These are phyloP conservation scores for Leucocoprinus leucothites DNA, from an alignment of 768 basidiomycete genomes.

Conservation along the genomic window DNA sequence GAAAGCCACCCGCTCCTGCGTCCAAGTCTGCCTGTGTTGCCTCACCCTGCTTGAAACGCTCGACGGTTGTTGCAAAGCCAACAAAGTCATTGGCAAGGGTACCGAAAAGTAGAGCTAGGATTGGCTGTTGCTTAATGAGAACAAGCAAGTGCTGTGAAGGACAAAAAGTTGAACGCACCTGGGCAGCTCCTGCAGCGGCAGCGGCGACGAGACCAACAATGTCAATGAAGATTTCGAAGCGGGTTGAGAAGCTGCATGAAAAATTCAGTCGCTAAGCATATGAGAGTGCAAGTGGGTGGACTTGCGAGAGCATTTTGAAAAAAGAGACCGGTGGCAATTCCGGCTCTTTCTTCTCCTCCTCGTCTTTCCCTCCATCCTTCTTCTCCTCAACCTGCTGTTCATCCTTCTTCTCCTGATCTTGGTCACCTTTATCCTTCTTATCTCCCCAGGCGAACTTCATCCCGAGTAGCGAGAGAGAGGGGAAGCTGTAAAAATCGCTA, in stretches of 20 bases:
- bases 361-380: neutral
- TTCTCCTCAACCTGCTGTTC: neutral
- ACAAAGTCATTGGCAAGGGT: conserved; percentile 65
- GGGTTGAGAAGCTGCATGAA: conserved; percentile 58
- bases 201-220: conserved; percentile 64
- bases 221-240: conserved; percentile 56
- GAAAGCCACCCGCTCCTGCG: conserved; percentile 30
- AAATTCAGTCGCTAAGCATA: neutral
- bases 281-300: too few species aligned
- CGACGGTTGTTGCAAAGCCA: conserved; percentile 35
- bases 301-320: conserved; percentile 11
- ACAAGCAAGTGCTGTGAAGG: neutral
- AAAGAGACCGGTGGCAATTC: conserved; percentile 10
- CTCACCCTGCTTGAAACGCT: conserved; percentile 18
- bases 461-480: too few species aligned
- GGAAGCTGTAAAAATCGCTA: too few species aligned
- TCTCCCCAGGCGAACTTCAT: neutral
- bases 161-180: conserved; percentile 36
- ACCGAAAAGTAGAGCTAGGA: conserved; percentile 76
- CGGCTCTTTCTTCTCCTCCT: neutral
- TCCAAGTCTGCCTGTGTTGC: conserved; percentile 22
- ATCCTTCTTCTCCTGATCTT: neutral
- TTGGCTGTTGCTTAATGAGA: conserved; percentile 37
- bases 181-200: conserved; percentile 64
- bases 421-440: neutral